A percentile compares a stretch with the other conserved stretches of the same genome.
Evolutionary conservation across 2,329 filamentous ascomycete genomes (phyloP).

Genomic region (Neofusicoccum kwambonambiense): DNA sequence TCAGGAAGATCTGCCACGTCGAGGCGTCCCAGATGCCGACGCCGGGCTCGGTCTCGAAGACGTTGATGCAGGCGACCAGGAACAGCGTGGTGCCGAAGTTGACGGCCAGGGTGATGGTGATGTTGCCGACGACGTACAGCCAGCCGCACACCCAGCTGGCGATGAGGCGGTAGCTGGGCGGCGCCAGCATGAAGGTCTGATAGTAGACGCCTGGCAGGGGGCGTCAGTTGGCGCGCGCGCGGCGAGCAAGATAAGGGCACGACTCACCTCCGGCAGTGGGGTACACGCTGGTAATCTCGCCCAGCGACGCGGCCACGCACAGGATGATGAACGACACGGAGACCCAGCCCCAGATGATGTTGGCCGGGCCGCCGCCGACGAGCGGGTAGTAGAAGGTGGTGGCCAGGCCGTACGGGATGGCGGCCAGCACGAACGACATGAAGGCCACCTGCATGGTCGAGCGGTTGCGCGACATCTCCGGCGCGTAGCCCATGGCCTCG

Average conservation of each 20-base stretch:
- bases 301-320: constrained; percentile 68
- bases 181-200: constrained; percentile 72
- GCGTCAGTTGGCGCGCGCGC: not conserved
- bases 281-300: constrained; percentile 73
- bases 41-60: constrained; percentile 50
- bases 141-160: constrained; percentile 72
- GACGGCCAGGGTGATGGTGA: constrained; percentile 79
- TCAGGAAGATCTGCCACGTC: constrained; percentile 48
- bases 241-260: not conserved
- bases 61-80: constrained; percentile 55
- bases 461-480: constrained; percentile 63
- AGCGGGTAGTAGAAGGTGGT: constrained; percentile 69
- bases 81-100: constrained; percentile 68
- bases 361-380: constrained; percentile 63
- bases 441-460: constrained; percentile 70
- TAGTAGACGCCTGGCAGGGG: constrained; percentile 59
- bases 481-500: constrained; percentile 64
- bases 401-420: constrained; percentile 70
- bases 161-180: constrained; percentile 59
- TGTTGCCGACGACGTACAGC: constrained; percentile 75
- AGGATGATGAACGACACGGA: constrained; percentile 67
- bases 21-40: constrained; percentile 46
- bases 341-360: constrained; percentile 73
- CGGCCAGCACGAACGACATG: constrained; percentile 75
- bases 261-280: constrained; percentile 66